Conservation (phyloP, 371 early-diverging fungal species). For the Chytridium lagenaria region DNA sequence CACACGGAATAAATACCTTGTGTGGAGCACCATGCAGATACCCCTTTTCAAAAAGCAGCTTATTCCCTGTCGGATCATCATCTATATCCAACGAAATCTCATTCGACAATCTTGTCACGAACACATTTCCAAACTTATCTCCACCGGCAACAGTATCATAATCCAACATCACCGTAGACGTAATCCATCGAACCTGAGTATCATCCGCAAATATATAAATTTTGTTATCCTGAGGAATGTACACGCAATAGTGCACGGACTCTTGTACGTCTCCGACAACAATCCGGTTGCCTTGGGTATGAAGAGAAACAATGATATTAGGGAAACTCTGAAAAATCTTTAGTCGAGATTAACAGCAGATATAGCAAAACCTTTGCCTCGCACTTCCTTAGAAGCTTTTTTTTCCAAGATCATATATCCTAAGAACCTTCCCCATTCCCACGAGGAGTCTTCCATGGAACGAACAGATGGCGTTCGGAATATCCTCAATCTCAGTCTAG, state of each 20-base stretch:
- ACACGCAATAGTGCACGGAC: constrained; percentile 81
- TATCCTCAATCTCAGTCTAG: constrained; percentile 82
- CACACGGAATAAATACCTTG: no score
- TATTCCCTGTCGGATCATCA: constrained; percentile 86
- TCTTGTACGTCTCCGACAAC: constrained; percentile 87
- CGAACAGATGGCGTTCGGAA: constrained; percentile 80
- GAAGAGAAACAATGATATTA: constrained; percentile 70
- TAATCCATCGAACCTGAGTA: constrained; percentile 86
- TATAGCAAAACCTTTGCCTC: constrained; percentile 68
- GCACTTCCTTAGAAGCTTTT: constrained; percentile 89
- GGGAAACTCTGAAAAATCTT: constrained; percentile 65
- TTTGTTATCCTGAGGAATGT: constrained; percentile 75
- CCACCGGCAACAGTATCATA: constrained; percentile 92
- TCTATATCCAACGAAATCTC: constrained; percentile 73
- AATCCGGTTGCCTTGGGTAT: constrained; percentile 87
- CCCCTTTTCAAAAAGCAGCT: constrained; percentile 77
- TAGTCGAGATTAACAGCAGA: not conserved
- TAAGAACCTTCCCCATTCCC: constrained; percentile 84
- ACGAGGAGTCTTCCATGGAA: constrained; percentile 92
- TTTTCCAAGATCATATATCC: constrained; percentile 93
- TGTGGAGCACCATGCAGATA: constrained; percentile 85
- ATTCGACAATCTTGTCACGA: constrained; percentile 75
- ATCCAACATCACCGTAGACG: constrained; percentile 80
- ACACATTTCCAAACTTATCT: constrained; percentile 96
- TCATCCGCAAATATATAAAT: constrained; percentile 94